Base-by-base conservation (phyloP, 2,329 filamentous ascomycete genomes). In the Thielaviopsis euricoi region DNA sequence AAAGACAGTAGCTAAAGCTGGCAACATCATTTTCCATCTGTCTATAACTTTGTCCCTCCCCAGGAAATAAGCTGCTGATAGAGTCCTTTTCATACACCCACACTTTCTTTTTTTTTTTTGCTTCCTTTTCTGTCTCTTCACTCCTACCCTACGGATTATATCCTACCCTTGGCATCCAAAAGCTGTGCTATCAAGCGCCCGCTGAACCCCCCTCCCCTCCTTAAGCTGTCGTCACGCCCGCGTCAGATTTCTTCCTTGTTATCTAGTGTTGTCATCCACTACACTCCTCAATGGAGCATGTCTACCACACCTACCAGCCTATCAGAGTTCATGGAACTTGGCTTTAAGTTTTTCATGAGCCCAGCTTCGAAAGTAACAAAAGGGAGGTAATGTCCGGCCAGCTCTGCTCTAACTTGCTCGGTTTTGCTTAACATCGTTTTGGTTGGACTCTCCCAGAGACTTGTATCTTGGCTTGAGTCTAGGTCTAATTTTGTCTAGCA, bases 181-280 rank as follows among this genome's bases (percentile, higher is more conserved):
- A 48, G 43, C 43, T n/a, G 43, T 48, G 43, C 12, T 21, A 48
- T 48, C 43, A 19, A 48, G 43, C 19, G 43, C 19, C 43, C 43
- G 43, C 19, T 48, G 17, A 17, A 7, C 37, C 37, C 37, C 37
- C 37, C 29, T 7, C 37, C 37, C 37, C 13, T 15, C 21, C 43
- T n/a, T 21, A 48, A 7, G 21, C n/a, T 48, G 43, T 48, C 43
- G 43, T 48, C 43, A 48, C 43, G 43, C 19, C 21, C 43, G 43
- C 43, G 43, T 48, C 43, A 48, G 43, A n/a, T n/a, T 48, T 48
- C 43, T n/a, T 48, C 43, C 43, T 48, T 48, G 43, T 9, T 48
- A 10, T 48, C 43, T 49, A 55, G 48, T 52, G 51, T 56, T 51
- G 17, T 33, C 25, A 61, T n/a, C 26, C 67, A 66, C 29, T 33